Evolutionary conservation across 805 yeast genomes (phyloP).

Genomic region (Saturnispora besseyi): DNA sequence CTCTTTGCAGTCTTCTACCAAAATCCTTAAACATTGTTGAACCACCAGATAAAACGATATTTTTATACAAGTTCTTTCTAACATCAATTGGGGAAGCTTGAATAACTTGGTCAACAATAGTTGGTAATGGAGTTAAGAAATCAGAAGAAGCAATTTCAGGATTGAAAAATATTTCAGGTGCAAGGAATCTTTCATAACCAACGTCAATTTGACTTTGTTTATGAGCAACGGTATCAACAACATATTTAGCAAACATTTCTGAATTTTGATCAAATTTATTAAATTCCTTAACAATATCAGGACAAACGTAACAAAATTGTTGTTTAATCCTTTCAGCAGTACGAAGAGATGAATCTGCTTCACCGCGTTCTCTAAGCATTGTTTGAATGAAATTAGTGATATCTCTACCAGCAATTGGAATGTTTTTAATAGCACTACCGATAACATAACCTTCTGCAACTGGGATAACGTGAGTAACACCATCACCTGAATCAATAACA

Average conservation of each 20-base stretch:
- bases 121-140: slow-evolving; percentile 91
- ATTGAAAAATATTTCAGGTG: slow-evolving; percentile 98
- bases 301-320: slow-evolving; percentile 94
- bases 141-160: slow-evolving; percentile 96
- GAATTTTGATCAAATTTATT: slow-evolving; percentile 90
- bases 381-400: slow-evolving; percentile 91
- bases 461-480: slow-evolving; percentile 98
- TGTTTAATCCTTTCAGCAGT: slow-evolving; percentile 97
- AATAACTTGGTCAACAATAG: slow-evolving; percentile 90
- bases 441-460: slow-evolving; percentile 99
- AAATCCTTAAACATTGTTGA: slow-evolving; percentile 98
- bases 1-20: slow-evolving; percentile 95
- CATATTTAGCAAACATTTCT: slow-evolving; percentile 85
- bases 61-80: slow-evolving; percentile 89
- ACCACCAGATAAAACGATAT: slow-evolving; percentile 94
- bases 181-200: slow-evolving; percentile 95
- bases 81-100: slow-evolving; percentile 97
- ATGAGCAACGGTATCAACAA: slow-evolving; percentile 67
- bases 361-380: slow-evolving; percentile 93
- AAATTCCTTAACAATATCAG: slow-evolving; percentile 95
- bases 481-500: slow-evolving; percentile 97
- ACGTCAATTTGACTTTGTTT: slow-evolving; percentile 75
- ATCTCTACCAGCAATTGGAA: slow-evolving; percentile 98
- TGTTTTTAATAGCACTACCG: slow-evolving; percentile 93
- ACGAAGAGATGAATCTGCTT: slow-evolving; percentile 82